Percentiles rank a stretch among this genome's conserved stretches.
Evolutionary conservation across 768 basidiomycete genomes (phyloP).

Genomic region (Tricholoma matsutake): DNA sequence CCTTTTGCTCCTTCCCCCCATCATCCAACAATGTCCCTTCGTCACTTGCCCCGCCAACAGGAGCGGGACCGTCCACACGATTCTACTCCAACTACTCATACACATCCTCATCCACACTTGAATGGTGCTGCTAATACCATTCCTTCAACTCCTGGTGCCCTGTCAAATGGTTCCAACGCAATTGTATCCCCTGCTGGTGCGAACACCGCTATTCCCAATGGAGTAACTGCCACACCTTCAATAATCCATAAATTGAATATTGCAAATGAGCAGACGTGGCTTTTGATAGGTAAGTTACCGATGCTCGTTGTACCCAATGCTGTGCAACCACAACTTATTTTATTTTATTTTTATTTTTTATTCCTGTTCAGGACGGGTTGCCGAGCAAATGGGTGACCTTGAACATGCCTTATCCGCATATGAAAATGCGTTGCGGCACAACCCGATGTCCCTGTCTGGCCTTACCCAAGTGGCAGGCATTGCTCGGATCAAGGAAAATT

Average conservation of each 20-base stretch:
- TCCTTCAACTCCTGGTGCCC: slow-evolving; percentile 41
- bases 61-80: slow-evolving; percentile 69
- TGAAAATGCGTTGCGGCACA: slow-evolving; percentile 94
- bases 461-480: slow-evolving; percentile 94
- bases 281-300: slow-evolving; percentile 69
- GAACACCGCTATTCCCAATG: slow-evolving; percentile 30
- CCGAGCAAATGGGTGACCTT: slow-evolving; percentile 93
- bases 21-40: slow-evolving; percentile 47
- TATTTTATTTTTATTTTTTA: too few relatives aligned
- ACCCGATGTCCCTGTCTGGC: slow-evolving; percentile 85
- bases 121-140: slow-evolving; percentile 46
- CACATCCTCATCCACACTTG: slow-evolving; percentile 39
- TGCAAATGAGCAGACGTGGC: slow-evolving; percentile 95
- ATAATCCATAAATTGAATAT: slow-evolving; percentile 75
- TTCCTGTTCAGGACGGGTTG: slow-evolving; percentile 72
- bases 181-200: slow-evolving; percentile 50
- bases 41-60: slow-evolving; percentile 57
- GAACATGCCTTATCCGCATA: slow-evolving; percentile 92
- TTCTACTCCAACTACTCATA: slow-evolving; percentile 34
- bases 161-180: slow-evolving; percentile 42
- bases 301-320: slow-evolving; percentile 1
- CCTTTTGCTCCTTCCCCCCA: slow-evolving; percentile 47
- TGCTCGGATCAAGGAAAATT: slow-evolving; percentile 96
- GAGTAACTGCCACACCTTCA: slow-evolving; percentile 28
- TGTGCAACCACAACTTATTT: too few relatives aligned